Percentiles rank a stretch among this genome's conserved stretches.
These are phyloP conservation scores for Nitzschia palea DNA, from an alignment of 108 stramenopile genomes.

Conservation along the genomic window DNA sequence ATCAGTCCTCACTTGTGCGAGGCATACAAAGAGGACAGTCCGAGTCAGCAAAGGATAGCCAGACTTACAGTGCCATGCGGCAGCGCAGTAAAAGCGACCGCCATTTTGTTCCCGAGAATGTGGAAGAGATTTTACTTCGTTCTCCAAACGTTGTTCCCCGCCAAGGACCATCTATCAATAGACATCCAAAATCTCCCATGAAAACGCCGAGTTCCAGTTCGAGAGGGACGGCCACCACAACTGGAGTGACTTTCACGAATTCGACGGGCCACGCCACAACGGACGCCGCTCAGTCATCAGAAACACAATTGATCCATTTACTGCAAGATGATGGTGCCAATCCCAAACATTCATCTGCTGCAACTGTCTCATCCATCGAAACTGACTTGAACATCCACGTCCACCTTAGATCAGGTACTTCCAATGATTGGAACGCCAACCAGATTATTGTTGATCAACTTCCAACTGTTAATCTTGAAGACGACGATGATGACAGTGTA, in stretches of 20 bases:
- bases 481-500: background rate
- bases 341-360: no score
- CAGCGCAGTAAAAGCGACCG: background rate
- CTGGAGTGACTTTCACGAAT: background rate
- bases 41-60: background rate
- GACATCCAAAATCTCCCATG: background rate
- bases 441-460: background rate
- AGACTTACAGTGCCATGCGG: background rate
- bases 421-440: no score
- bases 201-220: conserved; percentile 10
- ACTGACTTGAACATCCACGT: no score
- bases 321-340: no score
- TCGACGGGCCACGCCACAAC: conserved; percentile 6
- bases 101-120: background rate
- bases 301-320: no score
- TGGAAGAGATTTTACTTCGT: background rate
- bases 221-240: background rate
- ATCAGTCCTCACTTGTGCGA: background rate
- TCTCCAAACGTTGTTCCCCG: background rate
- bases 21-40: background rate
- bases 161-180: background rate
- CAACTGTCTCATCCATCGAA: no score
- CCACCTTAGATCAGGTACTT: no score
- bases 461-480: background rate
- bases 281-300: no score